These are phyloP conservation scores for Clausena lansium DNA, from an alignment of 345 rosid genomes.

Conservation along the genomic window DNA sequence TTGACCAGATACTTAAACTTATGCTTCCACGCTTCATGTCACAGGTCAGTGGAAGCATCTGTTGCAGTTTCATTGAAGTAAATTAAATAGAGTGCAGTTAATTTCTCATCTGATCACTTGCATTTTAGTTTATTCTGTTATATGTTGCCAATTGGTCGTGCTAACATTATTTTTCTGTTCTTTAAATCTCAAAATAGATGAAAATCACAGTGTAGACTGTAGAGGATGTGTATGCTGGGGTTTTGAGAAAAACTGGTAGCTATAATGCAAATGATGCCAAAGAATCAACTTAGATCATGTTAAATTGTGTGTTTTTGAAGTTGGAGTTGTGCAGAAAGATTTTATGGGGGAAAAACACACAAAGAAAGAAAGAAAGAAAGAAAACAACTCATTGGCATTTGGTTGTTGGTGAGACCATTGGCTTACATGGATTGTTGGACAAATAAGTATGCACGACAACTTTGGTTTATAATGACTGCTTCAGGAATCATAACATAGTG, in stretches of 20 bases:
- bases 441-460: neutral
- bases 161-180: neutral
- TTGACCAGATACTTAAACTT: slow-evolving; percentile 70
- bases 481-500: neutral
- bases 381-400: neutral
- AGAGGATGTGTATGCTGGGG: neutral
- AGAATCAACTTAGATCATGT: neutral
- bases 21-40: slow-evolving; percentile 95
- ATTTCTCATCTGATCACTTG: neutral
- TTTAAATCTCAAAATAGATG: neutral
- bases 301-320: neutral
- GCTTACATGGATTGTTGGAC: neutral
- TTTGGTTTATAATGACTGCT: neutral
- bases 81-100: neutral
- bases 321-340: neutral
- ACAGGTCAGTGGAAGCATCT: slow-evolving; percentile 53
- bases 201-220: neutral
- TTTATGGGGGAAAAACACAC: too few relatives aligned
- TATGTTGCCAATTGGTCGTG: neutral
- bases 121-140: neutral
- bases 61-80: slow-evolving; percentile 5
- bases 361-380: too few relatives aligned
- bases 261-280: neutral
- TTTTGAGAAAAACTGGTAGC: neutral
- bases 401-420: neutral